A percentile compares a stretch with the other conserved stretches of the same genome.
Conservation (phyloP, 2,329 filamentous ascomycete genomes). For the Ceratocystis albifundus region DNA sequence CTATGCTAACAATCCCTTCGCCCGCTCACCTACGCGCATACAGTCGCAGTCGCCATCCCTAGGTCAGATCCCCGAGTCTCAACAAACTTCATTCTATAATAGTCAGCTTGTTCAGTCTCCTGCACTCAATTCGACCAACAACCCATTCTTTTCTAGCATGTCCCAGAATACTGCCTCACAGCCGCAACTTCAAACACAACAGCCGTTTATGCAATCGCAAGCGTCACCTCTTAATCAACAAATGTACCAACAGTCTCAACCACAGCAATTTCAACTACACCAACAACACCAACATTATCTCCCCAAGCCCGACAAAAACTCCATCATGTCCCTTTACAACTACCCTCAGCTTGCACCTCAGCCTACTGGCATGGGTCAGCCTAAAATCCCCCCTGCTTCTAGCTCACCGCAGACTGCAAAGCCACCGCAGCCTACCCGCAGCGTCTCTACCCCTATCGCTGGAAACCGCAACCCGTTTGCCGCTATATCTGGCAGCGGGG, state of each 20-base stretch:
- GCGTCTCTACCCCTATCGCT: constrained; percentile 30
- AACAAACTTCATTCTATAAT: constrained; percentile 35
- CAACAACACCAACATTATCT: constrained; percentile 29
- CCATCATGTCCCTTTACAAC: constrained; percentile 65
- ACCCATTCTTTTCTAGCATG: constrained; percentile 32
- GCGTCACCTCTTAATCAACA: constrained; percentile 22
- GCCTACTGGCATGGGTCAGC: constrained; percentile 17
- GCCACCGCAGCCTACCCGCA: constrained; percentile 26
- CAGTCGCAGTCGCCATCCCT: constrained; percentile 41
- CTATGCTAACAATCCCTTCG: constrained; percentile 39
- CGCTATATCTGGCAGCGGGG: constrained; percentile 27
- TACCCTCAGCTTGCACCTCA: constrained; percentile 33
- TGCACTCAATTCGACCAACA: constrained; percentile 23
- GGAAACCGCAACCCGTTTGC: constrained; percentile 48
- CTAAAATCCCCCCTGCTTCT: constrained; percentile 21
- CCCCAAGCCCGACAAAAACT: constrained; percentile 52
- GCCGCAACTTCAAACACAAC: constrained; percentile 26
- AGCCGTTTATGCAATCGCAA: constrained; percentile 15
- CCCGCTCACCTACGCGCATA: constrained; percentile 40
- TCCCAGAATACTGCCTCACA: constrained; percentile 26
- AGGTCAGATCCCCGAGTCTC: constrained; percentile 42
- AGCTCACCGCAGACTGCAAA: constrained; percentile 26
- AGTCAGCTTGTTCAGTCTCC: constrained; percentile 18
- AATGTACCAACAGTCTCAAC: constrained; percentile 24
- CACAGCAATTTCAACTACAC: constrained; percentile 27